Percentiles rank a stretch among this genome's conserved stretches.
Evolutionary conservation across 2,329 filamentous ascomycete species (phyloP).

Genomic region (Cladorrhinum sp.): DNA sequence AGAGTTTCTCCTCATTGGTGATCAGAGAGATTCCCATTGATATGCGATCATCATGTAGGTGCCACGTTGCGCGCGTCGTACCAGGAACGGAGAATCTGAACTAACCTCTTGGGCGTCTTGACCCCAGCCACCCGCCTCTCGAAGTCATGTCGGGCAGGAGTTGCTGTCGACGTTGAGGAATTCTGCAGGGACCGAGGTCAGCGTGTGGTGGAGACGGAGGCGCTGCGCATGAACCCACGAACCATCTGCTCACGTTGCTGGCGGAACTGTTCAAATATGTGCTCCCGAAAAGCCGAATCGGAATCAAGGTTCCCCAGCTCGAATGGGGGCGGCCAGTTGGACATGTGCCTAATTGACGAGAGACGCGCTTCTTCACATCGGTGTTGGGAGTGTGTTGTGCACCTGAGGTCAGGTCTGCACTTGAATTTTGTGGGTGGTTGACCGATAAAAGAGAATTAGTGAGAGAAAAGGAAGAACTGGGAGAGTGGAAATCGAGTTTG

Average conservation of each 20-base stretch:
- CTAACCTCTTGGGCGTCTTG: constrained; percentile 87
- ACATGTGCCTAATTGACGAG: constrained; percentile 27
- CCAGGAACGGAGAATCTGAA: constrained; percentile 4
- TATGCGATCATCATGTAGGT: constrained; percentile 72
- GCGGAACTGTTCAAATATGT: constrained; percentile 28
- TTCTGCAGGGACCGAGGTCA: constrained; percentile 42
- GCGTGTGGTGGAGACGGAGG: constrained; percentile 5
- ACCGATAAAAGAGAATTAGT: constrained; percentile 12
- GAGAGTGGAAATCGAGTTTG: constrained; percentile 2
- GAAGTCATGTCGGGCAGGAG: constrained; percentile 69
- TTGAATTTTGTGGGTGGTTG: constrained; percentile 9
- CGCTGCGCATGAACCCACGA: constrained; percentile 8
- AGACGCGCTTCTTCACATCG: constrained; percentile 26
- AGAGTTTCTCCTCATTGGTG: constrained; percentile 83
- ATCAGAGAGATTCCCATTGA: constrained; percentile 99
- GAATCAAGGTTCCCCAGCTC: constrained; percentile 20
- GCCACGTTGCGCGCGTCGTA: constrained; percentile 25
- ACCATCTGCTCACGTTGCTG: constrained; percentile 30
- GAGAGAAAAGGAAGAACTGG: constrained; percentile 14
- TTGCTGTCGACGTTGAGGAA: constrained; percentile 71
- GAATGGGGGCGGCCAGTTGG: constrained; percentile 29
- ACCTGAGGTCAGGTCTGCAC: constrained; percentile 12
- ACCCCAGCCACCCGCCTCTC: constrained; percentile 78
- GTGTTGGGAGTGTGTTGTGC: constrained; percentile 13
- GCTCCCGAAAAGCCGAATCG: constrained; percentile 27